These are phyloP conservation scores for Effrenium voratum DNA, from an alignment of 73 alveolate genomes.

Conservation along the genomic window DNA sequence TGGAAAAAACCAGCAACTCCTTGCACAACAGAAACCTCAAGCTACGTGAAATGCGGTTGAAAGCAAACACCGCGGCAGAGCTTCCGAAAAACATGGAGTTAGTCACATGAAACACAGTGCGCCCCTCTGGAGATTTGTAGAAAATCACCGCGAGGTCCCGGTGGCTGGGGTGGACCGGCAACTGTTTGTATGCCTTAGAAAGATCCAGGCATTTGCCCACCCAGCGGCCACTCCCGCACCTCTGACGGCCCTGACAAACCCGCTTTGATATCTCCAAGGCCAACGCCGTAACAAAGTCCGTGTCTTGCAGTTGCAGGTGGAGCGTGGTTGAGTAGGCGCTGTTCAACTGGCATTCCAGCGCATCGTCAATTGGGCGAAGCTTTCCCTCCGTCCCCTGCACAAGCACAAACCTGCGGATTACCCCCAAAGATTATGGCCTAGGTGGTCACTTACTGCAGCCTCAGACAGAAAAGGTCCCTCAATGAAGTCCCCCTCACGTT, in stretches of 20 bases:
- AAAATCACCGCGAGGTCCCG: not conserved
- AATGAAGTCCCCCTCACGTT: not conserved
- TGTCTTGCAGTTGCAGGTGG: not conserved
- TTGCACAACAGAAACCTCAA: not conserved
- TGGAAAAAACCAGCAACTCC: too few species aligned
- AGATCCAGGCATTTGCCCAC: not conserved
- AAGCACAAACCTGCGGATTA: not conserved
- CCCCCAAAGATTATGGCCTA: not conserved
- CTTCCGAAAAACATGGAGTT: not conserved
- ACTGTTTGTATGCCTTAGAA: slow-evolving; percentile 3
- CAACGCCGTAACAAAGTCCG: not conserved
- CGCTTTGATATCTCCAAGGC: not conserved
- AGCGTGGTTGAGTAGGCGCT: not conserved
- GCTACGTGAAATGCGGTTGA: not conserved
- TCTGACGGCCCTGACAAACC: too few species aligned
- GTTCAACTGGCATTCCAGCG: not conserved
- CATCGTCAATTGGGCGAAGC: not conserved
- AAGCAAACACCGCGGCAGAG: not conserved
- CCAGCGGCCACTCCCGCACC: not conserved
- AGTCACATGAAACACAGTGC: not conserved
- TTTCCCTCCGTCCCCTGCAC: not conserved
- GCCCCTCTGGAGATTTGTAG: not conserved
- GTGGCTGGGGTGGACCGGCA: not conserved
- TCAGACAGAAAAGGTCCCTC: not conserved
- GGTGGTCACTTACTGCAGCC: not conserved